phyloP scores from a whole-genome alignment of 805 yeast genomes.

The Yarrowia keelungensis region DNA sequence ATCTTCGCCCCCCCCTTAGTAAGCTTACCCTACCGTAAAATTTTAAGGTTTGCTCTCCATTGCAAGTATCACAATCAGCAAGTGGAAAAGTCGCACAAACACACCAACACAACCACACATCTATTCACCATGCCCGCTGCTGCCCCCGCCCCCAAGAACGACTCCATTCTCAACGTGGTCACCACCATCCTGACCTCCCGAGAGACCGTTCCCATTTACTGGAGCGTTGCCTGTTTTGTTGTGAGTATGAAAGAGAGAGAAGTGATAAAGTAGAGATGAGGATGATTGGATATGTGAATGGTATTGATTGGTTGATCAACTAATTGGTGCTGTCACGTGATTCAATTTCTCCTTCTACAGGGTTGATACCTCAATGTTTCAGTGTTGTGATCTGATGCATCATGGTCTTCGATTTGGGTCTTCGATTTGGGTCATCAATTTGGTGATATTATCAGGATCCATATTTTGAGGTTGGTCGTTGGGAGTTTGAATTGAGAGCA shows the following conservation, averaged over 20 bases:
- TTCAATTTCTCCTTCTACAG: no score
- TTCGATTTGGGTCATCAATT: no score
- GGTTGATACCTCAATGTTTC: no score
- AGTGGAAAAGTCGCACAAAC: no score
- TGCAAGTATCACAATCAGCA: no score
- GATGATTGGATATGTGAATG: no score
- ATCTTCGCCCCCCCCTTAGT: not conserved
- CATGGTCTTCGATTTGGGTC: no score
- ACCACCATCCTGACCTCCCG: constrained; percentile 33
- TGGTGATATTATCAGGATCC: no score
- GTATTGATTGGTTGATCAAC: not conserved
- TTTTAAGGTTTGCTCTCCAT: not conserved
- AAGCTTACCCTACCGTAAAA: constrained; percentile 19
- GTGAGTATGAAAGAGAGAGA: constrained; percentile 25
- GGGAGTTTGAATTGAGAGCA: no score
- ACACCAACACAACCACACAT: not conserved
- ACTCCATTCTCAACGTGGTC: constrained; percentile 19
- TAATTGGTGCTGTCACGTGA: not conserved
- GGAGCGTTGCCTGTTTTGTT: constrained; percentile 46
- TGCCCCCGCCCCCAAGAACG: constrained; percentile 34
- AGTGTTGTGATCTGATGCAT: no score
- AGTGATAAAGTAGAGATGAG: constrained; percentile 19
- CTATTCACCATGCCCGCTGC: constrained; percentile 2
- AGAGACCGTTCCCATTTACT: constrained; percentile 43
- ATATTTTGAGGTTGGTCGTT: no score